phyloP scores from a whole-genome alignment of 2,329 filamentous ascomycete genomes.

The Aspergillus glaucus region DNA sequence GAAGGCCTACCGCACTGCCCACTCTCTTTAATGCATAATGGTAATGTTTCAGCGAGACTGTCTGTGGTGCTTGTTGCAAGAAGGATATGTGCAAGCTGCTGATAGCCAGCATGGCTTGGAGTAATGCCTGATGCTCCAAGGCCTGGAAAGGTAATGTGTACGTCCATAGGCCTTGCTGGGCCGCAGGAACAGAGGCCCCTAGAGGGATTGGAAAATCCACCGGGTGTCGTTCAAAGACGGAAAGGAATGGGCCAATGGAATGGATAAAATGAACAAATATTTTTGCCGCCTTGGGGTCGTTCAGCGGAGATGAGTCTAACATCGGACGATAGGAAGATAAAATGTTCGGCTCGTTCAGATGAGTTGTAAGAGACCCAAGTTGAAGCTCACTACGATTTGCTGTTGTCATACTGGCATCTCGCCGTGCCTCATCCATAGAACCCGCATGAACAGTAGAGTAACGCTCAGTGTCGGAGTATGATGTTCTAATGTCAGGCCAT shows the following conservation, averaged over 20 bases:
- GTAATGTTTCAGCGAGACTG: constrained; percentile 85
- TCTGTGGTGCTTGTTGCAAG: constrained; percentile 65
- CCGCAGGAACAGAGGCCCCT: constrained; percentile 54
- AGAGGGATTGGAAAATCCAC: constrained; percentile 65
- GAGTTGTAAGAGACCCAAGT: constrained; percentile 44
- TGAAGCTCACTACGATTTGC: constrained; percentile 43
- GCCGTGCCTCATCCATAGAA: constrained; percentile 30
- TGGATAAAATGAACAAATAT: constrained; percentile 91
- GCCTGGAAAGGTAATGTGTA: constrained; percentile 79
- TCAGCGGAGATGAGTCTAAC: constrained; percentile 63
- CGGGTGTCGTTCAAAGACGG: constrained; percentile 77
- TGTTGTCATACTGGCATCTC: constrained; percentile 36
- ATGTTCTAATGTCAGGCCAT: too few relatives aligned
- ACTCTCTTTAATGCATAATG: constrained; percentile 75
- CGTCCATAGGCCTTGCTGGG: constrained; percentile 56
- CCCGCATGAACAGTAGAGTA: constrained; percentile 11
- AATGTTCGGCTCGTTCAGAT: constrained; percentile 42
- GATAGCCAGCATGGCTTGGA: constrained; percentile 85
- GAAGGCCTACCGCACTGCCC: constrained; percentile 65
- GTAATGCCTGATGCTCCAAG: constrained; percentile 73
- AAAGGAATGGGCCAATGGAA: constrained; percentile 78
- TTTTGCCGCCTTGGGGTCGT: constrained; percentile 69
- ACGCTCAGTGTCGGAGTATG: too few relatives aligned
- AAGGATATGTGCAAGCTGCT: constrained; percentile 83
- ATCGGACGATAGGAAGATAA: constrained; percentile 63